Conservation (phyloP, 2,329 filamentous ascomycete species). For the Nemania abortiva region DNA sequence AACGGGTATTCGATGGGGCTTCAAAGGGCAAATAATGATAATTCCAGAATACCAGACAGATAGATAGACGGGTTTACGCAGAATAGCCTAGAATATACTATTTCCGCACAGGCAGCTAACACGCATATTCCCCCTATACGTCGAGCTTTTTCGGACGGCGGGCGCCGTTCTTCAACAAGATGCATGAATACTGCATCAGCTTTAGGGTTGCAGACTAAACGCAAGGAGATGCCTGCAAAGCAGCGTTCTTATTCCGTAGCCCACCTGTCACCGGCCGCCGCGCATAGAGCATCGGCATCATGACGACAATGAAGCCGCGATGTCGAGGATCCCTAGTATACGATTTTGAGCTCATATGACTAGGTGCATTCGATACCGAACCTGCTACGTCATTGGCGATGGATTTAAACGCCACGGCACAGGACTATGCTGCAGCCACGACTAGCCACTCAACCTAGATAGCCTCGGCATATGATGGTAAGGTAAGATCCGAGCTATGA, state of each 20-base stretch:
- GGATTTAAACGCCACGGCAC: not conserved
- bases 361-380: not conserved
- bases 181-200: not conserved
- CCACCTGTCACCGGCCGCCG: not conserved
- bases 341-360: not conserved
- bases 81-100: no score
- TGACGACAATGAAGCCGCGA: not conserved
- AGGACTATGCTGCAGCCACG: not conserved
- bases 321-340: not conserved
- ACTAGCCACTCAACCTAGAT: not conserved
- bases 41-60: no score
- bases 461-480: not conserved
- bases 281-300: not conserved
- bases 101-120: no score
- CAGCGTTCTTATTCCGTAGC: not conserved
- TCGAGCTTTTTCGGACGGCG: no score
- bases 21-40: no score
- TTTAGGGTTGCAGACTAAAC: not conserved
- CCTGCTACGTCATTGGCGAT: not conserved
- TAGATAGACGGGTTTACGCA: no score
- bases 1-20: no score
- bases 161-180: not conserved
- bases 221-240: not conserved
- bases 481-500: not conserved
- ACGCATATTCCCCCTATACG: no score